phyloP scores from a whole-genome alignment of 768 basidiomycete species.

The Mycena metata region DNA sequence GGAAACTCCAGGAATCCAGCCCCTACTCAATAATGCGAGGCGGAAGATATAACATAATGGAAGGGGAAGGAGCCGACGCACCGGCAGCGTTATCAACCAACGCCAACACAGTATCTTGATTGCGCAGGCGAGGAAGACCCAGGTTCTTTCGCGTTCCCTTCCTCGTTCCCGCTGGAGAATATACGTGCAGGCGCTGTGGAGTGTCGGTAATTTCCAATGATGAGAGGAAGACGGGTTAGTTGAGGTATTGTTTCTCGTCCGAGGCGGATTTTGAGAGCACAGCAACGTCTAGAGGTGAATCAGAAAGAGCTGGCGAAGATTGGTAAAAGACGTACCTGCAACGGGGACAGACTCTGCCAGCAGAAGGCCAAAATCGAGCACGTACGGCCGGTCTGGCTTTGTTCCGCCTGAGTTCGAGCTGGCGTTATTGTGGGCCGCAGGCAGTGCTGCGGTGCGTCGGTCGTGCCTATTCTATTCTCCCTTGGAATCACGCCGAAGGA shows the following conservation, averaged over 20 bases:
- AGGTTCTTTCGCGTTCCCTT: constrained; percentile 39
- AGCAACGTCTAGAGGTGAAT: not conserved
- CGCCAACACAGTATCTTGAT: constrained; percentile 71
- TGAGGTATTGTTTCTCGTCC: no score
- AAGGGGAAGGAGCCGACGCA: constrained; percentile 44
- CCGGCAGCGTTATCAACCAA: constrained; percentile 82
- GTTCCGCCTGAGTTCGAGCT: constrained; percentile 74
- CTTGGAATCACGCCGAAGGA: no score
- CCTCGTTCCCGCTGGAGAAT: constrained; percentile 19
- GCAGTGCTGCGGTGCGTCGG: constrained; percentile 50
- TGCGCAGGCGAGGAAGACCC: constrained; percentile 62
- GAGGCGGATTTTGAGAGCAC: constrained; percentile 6
- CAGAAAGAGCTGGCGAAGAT: not conserved
- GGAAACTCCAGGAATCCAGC: no score
- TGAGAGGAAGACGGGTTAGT: no score
- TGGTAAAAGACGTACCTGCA: not conserved
- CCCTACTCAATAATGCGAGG: not conserved
- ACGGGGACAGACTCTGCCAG: constrained; percentile 47
- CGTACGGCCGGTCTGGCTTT: constrained; percentile 83
- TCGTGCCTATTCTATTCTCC: no score
- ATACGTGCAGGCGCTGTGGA: no score
- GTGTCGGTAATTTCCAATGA: no score
- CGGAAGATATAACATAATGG: not conserved
- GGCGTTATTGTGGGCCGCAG: constrained; percentile 97
- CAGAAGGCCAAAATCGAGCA: constrained; percentile 81